Conservation (phyloP, 306 rosid genomes). For the Prosopis cineraria region DNA sequence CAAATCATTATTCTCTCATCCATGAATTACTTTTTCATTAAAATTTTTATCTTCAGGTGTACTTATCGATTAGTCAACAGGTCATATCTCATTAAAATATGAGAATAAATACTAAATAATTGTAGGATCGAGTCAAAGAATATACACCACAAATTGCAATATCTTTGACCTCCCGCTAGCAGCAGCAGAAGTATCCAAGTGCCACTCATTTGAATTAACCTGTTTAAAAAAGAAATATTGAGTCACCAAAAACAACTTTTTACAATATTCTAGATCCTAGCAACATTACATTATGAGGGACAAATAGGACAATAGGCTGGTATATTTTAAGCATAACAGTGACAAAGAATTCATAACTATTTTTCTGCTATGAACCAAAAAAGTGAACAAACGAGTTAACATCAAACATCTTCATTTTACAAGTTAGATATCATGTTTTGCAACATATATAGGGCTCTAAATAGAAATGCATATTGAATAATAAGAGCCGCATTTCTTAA, state of each 20-base stretch:
- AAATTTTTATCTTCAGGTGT: neutral
- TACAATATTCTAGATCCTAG: constrained; percentile 18
- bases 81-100: neutral
- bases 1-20: neutral
- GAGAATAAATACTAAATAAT: constrained; percentile 2
- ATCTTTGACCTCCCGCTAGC: constrained; percentile 98
- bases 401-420: constrained; percentile 17
- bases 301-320: neutral
- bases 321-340: constrained; percentile 22
- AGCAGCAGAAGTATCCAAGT: constrained; percentile 94
- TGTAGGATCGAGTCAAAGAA: constrained; percentile 54
- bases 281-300: neutral
- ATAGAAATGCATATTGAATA: constrained; percentile 16
- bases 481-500: neutral
- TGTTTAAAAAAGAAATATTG: constrained; percentile 41
- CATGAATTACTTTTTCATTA: neutral
- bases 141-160: constrained; percentile 97
- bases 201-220: constrained; percentile 99
- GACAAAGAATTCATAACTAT: neutral
- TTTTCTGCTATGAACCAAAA: neutral
- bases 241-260: neutral
- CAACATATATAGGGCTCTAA: neutral
- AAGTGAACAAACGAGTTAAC: constrained; percentile 3
- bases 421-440: constrained; percentile 26
- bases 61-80: neutral